Percentiles rank a stretch among this genome's conserved stretches.
phyloP scores from a whole-genome alignment of 352 stramenopile species.

The Phytophthora litchii region DNA sequence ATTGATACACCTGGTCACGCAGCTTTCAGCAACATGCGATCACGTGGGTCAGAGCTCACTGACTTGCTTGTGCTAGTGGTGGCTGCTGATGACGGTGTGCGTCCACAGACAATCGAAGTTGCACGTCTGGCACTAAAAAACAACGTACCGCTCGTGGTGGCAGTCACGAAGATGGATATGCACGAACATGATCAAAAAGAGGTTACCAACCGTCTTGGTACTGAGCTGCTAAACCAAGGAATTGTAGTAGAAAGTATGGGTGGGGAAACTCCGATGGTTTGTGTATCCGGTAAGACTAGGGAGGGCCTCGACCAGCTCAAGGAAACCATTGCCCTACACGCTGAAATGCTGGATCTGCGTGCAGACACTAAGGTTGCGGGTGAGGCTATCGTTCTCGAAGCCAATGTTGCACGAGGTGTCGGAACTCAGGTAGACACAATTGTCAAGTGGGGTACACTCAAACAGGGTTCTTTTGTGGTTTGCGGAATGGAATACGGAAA shows the following conservation, averaged over 20 bases:
- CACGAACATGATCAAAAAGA: slow-evolving; percentile 74
- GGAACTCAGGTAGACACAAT: slow-evolving; percentile 96
- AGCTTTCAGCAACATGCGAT: slow-evolving; percentile 98
- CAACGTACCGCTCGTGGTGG: slow-evolving; percentile 96
- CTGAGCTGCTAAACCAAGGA: slow-evolving; percentile 93
- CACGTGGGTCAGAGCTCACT: slow-evolving; percentile 96
- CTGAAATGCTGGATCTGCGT: slow-evolving; percentile 96
- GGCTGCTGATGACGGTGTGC: slow-evolving; percentile 98
- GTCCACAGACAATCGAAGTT: slow-evolving; percentile 97
- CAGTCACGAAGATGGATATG: slow-evolving; percentile 98
- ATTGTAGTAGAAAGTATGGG: slow-evolving; percentile 95
- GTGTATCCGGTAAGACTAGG: slow-evolving; percentile 96
- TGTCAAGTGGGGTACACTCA: slow-evolving; percentile 97
- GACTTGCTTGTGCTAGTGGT: slow-evolving; percentile 99
- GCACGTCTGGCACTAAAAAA: slow-evolving; percentile 94
- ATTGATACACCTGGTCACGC: slow-evolving; percentile 99
- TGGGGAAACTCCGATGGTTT: slow-evolving; percentile 93
- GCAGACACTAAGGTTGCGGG: slow-evolving; percentile 89
- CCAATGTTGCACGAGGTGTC: slow-evolving; percentile 93
- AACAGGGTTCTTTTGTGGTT: slow-evolving; percentile 94
- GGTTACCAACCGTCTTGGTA: slow-evolving; percentile 66
- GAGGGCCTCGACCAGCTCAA: slow-evolving; percentile 96
- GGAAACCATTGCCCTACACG: slow-evolving; percentile 96
- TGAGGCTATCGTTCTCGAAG: slow-evolving; percentile 97
- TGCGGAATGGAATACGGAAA: slow-evolving; percentile 95